Percentiles rank a stretch among this genome's conserved stretches.
Conservation (phyloP, 208 protist species). For the Leptomonas pyrrhocoris region DNA sequence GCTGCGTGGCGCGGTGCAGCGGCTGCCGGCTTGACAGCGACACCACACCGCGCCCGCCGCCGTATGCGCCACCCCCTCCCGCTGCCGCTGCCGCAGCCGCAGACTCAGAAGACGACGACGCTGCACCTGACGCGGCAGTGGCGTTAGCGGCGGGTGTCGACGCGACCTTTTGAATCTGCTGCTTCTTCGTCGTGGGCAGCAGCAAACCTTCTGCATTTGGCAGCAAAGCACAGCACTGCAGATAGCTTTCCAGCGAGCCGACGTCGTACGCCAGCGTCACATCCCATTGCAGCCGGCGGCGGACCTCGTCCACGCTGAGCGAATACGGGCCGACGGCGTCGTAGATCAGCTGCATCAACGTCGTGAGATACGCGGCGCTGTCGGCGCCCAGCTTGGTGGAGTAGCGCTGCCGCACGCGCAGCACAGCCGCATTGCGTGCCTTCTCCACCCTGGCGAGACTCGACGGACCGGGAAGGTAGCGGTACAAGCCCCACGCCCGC, state of each 20-base stretch:
- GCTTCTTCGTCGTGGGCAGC: constrained; percentile 25
- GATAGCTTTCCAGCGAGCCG: constrained; percentile 56
- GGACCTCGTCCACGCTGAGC: constrained; percentile 62
- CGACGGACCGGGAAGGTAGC: constrained; percentile 44
- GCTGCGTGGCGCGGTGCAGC: neutral
- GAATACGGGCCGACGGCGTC: constrained; percentile 79
- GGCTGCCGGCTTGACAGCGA: constrained; percentile 41
- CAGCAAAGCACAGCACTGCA: constrained; percentile 67
- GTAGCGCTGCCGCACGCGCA: constrained; percentile 69
- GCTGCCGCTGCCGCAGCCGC: neutral
- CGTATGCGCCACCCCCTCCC: neutral
- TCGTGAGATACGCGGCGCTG: constrained; percentile 53
- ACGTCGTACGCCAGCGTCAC: constrained; percentile 64
- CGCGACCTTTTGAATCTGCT: constrained; percentile 13
- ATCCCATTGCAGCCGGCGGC: constrained; percentile 65
- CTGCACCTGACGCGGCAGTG: neutral
- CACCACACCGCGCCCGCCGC: neutral
- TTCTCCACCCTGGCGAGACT: constrained; percentile 30
- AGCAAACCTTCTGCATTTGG: constrained; percentile 27
- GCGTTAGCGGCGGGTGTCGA: neutral
- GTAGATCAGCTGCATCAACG: constrained; percentile 81
- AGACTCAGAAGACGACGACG: neutral
- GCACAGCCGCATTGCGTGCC: constrained; percentile 45
- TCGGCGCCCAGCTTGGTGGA: constrained; percentile 46
- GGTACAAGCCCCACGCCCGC: constrained; percentile 64